phyloP scores from a whole-genome alignment of 1,284 basidiomycete species.

The Sutorius eximius region DNA sequence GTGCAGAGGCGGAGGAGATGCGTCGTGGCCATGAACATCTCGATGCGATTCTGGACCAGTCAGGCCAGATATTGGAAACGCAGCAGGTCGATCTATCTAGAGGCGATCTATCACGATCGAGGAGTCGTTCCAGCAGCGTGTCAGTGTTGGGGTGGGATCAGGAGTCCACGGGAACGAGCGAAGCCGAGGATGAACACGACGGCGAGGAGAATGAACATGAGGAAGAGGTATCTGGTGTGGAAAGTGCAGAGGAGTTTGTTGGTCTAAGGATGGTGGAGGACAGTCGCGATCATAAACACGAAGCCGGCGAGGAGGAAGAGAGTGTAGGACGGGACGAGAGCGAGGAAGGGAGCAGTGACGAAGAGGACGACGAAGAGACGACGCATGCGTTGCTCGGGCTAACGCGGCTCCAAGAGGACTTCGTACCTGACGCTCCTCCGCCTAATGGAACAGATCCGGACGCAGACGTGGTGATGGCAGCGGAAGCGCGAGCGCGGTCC shows the following conservation, averaged over 20 bases:
- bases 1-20: constrained; percentile 56
- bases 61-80: constrained; percentile 82
- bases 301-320: constrained; percentile 6
- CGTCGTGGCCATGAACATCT: constrained; percentile 80
- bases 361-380: constrained; percentile 29
- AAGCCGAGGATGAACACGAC: constrained; percentile 16
- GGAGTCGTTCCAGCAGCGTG: constrained; percentile 57
- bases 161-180: constrained; percentile 51
- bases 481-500: not conserved
- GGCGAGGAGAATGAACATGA: constrained; percentile 15
- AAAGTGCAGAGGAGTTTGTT: constrained; percentile 31
- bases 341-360: constrained; percentile 16
- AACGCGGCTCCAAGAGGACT: constrained; percentile 6
- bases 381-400: constrained; percentile 33
- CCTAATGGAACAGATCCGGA: constrained; percentile 3
- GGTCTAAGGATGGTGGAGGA: constrained; percentile 20
- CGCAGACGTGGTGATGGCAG: constrained; percentile 5
- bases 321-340: constrained; percentile 7
- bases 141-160: constrained; percentile 41
- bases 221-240: constrained; percentile 18
- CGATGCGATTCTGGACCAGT: constrained; percentile 88
- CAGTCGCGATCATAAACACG: constrained; percentile 1
- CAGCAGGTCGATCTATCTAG: constrained; percentile 72
- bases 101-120: constrained; percentile 40
- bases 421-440: not conserved